Conservation (phyloP, 306 rosid genomes). For the Cucumis melo region DNA sequence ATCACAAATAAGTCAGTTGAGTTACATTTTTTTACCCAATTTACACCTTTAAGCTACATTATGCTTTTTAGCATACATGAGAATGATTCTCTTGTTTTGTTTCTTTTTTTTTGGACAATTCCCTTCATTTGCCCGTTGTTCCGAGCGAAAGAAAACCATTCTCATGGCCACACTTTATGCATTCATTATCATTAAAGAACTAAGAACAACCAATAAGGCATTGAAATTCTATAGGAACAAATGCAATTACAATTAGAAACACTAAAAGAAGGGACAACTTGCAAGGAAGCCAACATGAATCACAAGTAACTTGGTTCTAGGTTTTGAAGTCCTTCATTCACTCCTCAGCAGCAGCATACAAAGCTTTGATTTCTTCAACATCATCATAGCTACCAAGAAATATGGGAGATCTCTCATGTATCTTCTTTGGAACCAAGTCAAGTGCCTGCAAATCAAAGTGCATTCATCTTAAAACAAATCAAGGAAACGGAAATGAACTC, state of each 20-base stretch:
- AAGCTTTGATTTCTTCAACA: constrained; percentile 72
- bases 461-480: neutral
- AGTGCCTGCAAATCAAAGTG: constrained; percentile 43
- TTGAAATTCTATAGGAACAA: neutral
- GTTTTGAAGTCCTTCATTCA: neutral
- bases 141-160: neutral
- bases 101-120: neutral
- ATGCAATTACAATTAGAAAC: neutral
- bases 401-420: constrained; percentile 77
- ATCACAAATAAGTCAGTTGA: neutral
- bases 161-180: neutral
- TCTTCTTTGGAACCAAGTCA: constrained; percentile 56
- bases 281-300: neutral
- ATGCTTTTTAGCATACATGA: neutral
- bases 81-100: neutral
- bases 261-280: neutral
- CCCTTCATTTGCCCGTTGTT: neutral
- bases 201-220: neutral
- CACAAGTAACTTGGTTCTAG: neutral
- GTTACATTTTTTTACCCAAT: too few relatives aligned
- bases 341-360: constrained; percentile 57
- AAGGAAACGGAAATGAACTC: neutral
- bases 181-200: neutral
- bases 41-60: neutral
- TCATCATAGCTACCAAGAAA: constrained; percentile 89